These are phyloP conservation scores for Tolypocladium album DNA, from an alignment of 2,329 filamentous ascomycete genomes.

Conservation along the genomic window DNA sequence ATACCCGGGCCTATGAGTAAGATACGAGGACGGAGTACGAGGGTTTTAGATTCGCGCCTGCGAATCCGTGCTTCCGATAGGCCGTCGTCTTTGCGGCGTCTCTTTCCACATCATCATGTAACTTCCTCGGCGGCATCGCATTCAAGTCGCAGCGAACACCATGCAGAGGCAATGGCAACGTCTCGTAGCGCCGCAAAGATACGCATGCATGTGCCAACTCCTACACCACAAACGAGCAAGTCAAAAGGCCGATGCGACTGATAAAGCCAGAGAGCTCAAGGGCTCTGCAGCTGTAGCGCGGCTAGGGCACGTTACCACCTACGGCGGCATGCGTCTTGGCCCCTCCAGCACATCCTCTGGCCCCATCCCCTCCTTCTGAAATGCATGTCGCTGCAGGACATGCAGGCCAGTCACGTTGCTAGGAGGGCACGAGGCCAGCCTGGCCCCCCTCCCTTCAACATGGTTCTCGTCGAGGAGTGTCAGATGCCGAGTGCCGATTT, in stretches of 20 bases:
- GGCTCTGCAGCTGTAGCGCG: neutral
- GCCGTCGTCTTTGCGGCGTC: neutral
- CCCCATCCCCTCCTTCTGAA: neutral
- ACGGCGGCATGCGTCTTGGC: neutral
- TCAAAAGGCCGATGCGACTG: neutral
- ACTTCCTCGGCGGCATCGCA: neutral
- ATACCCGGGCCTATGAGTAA: neutral
- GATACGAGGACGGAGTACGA: neutral
- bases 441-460: neutral
- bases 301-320: neutral
- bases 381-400: neutral
- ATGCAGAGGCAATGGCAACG: neutral
- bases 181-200: neutral
- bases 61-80: neutral
- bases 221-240: neutral
- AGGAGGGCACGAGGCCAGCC: neutral
- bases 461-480: neutral
- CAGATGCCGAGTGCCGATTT: neutral
- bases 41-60: neutral
- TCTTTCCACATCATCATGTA: neutral
- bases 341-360: neutral
- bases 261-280: neutral
- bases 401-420: conserved; percentile 1
- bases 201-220: neutral
- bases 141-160: neutral